These are phyloP conservation scores for Cladophialophora bantiana DNA, from an alignment of 2,329 filamentous ascomycete species.

Conservation along the genomic window DNA sequence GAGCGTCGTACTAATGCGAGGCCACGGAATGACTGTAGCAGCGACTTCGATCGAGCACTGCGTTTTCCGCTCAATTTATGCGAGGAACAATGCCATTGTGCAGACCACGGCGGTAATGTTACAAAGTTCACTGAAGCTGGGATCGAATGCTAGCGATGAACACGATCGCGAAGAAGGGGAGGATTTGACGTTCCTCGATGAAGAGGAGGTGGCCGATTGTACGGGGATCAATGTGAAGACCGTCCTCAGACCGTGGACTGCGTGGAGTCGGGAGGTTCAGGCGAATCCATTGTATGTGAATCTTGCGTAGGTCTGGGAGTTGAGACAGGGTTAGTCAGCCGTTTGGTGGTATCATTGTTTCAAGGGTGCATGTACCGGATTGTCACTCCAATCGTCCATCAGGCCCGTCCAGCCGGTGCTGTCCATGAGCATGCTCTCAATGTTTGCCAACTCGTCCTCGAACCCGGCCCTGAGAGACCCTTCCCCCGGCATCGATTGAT, in stretches of 20 bases:
- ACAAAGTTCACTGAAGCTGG: background rate
- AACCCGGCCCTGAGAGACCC: conserved; percentile 4
- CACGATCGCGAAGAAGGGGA: background rate
- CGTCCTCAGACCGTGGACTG: background rate
- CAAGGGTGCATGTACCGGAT: conserved; percentile 1
- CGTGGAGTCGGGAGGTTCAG: conserved; percentile 5
- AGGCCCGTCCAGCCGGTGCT: conserved; percentile 16
- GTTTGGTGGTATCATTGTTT: background rate
- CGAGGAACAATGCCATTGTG: conserved; percentile 52
- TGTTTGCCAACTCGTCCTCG: conserved; percentile 15
- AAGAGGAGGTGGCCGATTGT: background rate
- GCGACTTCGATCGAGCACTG: conserved; percentile 50
- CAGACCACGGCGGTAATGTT: conserved; percentile 49
- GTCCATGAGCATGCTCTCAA: conserved; percentile 18
- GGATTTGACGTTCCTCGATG: background rate
- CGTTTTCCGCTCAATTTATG: conserved; percentile 54
- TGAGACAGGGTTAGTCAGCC: background rate
- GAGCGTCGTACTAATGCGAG: conserved; percentile 54
- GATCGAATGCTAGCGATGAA: background rate
- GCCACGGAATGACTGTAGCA: conserved; percentile 54
- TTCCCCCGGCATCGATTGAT: conserved; percentile 8
- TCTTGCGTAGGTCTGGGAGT: conserved; percentile 11
- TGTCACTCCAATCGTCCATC: conserved; percentile 18
- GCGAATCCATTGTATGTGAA: conserved; percentile 16
- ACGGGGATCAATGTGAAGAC: background rate